Conservation (phyloP, 495 filamentous ascomycete genomes). For the Chaetomidium leptoderma region DNA sequence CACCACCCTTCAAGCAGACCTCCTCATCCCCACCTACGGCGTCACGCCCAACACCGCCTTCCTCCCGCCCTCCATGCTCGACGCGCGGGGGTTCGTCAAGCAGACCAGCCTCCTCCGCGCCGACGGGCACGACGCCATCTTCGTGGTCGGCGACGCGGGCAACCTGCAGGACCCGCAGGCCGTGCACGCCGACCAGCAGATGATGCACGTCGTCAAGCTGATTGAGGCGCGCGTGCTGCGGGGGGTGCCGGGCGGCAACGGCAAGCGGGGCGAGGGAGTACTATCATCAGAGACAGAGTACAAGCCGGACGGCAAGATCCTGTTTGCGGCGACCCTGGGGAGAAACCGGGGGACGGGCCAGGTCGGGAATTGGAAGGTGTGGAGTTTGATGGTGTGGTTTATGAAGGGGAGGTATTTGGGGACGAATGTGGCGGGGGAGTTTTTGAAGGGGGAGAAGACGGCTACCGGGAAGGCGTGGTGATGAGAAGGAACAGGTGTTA, state of each 20-base stretch:
- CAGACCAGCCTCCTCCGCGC: slow-evolving; percentile 37
- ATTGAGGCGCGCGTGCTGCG: slow-evolving; percentile 26
- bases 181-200: slow-evolving; percentile 24
- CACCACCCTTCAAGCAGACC: slow-evolving; percentile 34
- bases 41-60: slow-evolving; percentile 42
- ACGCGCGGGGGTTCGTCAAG: slow-evolving; percentile 31
- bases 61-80: slow-evolving; percentile 32
- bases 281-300: slow-evolving; percentile 14
- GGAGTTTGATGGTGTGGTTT: slow-evolving; percentile 42
- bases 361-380: slow-evolving; percentile 42
- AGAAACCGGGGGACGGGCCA: slow-evolving; percentile 47
- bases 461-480: slow-evolving; percentile 17
- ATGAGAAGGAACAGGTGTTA: not conserved
- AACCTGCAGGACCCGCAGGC: slow-evolving; percentile 27
- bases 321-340: slow-evolving; percentile 44
- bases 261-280: no score
- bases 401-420: slow-evolving; percentile 42
- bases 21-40: slow-evolving; percentile 44
- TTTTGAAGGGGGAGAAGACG: slow-evolving; percentile 23
- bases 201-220: slow-evolving; percentile 28
- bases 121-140: slow-evolving; percentile 36
- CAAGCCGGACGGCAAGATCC: slow-evolving; percentile 21
- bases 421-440: slow-evolving; percentile 24
- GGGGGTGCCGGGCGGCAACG: not conserved
- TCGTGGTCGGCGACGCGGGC: slow-evolving; percentile 41